Evolutionary conservation across 1,284 basidiomycete genomes (phyloP).

Genomic region (Leccinum pachyderme): DNA sequence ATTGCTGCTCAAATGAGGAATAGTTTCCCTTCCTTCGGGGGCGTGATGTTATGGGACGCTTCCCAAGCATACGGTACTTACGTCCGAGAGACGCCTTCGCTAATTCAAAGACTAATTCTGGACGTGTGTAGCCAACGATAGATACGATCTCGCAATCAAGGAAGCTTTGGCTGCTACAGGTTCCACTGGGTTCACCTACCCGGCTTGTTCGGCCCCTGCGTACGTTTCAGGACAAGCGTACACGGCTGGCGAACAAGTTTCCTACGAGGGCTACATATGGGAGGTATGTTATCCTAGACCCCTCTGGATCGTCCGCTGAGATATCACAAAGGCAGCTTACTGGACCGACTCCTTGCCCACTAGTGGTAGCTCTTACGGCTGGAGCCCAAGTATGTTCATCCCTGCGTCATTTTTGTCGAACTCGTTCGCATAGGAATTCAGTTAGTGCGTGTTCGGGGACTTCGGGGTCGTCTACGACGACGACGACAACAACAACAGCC

Average conservation of each 20-base stretch:
- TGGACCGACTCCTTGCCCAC: slow-evolving; percentile 52
- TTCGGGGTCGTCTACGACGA: slow-evolving; percentile 17
- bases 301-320: background rate
- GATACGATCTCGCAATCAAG: slow-evolving; percentile 63
- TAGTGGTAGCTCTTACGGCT: slow-evolving; percentile 51
- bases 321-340: slow-evolving; percentile 51
- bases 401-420: slow-evolving; percentile 4
- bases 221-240: slow-evolving; percentile 52
- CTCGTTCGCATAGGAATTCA: slow-evolving; percentile 7
- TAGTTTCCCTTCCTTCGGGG: slow-evolving; percentile 68
- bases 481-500: slow-evolving; percentile 5
- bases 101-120: slow-evolving; percentile 4
- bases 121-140: slow-evolving; percentile 46
- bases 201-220: slow-evolving; percentile 55
- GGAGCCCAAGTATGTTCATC: slow-evolving; percentile 56
- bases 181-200: slow-evolving; percentile 64
- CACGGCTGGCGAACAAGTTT: slow-evolving; percentile 48
- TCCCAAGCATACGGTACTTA: slow-evolving; percentile 61
- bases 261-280: slow-evolving; percentile 65
- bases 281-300: slow-evolving; percentile 39
- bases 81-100: slow-evolving; percentile 13
- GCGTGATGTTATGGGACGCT: slow-evolving; percentile 72
- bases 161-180: slow-evolving; percentile 57
- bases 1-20: slow-evolving; percentile 56
- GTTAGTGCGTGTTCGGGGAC: slow-evolving; percentile 50